These are phyloP conservation scores for Fusarium equiseti DNA, from an alignment of 2,329 filamentous ascomycete species.

Conservation along the genomic window DNA sequence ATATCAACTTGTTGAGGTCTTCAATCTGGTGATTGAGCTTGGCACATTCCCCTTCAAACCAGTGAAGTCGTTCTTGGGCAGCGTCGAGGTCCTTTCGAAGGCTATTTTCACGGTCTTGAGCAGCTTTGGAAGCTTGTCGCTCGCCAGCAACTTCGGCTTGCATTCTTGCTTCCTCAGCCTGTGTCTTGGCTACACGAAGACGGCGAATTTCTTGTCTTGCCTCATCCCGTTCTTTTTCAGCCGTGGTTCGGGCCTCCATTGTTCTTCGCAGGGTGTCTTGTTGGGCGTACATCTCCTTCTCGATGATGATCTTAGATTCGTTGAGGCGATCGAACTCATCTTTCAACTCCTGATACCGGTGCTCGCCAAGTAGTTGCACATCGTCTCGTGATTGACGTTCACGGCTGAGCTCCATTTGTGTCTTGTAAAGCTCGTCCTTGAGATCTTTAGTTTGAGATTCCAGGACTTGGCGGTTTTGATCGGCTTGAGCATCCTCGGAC, in stretches of 20 bases:
- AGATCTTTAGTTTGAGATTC: conserved; percentile 89
- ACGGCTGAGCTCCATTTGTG: conserved; percentile 88
- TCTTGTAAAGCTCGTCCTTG: conserved; percentile 85
- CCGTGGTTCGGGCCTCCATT: conserved; percentile 81
- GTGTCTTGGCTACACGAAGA: conserved; percentile 84
- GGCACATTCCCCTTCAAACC: conserved; percentile 82
- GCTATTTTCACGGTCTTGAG: conserved; percentile 82
- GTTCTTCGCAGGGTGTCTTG: conserved; percentile 90
- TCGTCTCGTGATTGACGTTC: conserved; percentile 95
- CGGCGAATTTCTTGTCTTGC: conserved; percentile 86
- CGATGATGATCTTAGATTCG: conserved; percentile 95
- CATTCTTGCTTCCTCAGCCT: conserved; percentile 86
- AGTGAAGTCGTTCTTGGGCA: conserved; percentile 79
- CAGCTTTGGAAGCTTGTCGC: conserved; percentile 79
- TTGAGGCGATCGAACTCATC: conserved; percentile 89
- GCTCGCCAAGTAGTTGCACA: conserved; percentile 88
- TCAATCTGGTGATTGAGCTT: conserved; percentile 85
- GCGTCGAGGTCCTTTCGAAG: conserved; percentile 84
- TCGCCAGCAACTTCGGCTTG: conserved; percentile 86
- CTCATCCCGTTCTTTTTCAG: conserved; percentile 90
- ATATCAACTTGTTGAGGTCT: conserved; percentile 85
- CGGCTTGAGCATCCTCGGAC: conserved; percentile 88
- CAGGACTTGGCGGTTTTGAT: conserved; percentile 82
- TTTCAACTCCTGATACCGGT: conserved; percentile 84
- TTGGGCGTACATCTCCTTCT: conserved; percentile 97